A percentile compares a stretch with the other conserved stretches of the same genome.
phyloP scores from a whole-genome alignment of 1,284 basidiomycete species.

The Rhodotorula sp. region DNA sequence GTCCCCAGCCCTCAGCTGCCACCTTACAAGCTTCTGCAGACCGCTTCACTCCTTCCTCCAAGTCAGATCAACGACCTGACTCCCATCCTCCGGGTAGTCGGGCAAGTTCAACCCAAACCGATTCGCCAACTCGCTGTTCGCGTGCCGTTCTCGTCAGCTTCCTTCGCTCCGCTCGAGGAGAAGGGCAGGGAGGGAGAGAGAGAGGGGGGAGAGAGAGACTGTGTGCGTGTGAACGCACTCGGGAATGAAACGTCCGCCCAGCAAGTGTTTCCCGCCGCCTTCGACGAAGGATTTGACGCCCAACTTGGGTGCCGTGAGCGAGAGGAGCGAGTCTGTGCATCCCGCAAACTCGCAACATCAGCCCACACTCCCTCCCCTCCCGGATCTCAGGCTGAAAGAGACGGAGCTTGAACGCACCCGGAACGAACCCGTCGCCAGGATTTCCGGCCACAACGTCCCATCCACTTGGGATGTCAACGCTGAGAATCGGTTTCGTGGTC shows the following conservation, averaged over 20 bases:
- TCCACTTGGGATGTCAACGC: conserved; percentile 90
- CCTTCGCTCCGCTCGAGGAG: no score
- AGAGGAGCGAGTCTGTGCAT: conserved; percentile 76
- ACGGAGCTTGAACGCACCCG: conserved; percentile 18
- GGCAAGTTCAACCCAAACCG: conserved; percentile 61
- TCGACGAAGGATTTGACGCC: conserved; percentile 71
- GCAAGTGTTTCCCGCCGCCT: conserved; percentile 67
- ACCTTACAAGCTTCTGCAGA: background rate
- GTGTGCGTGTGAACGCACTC: conserved; percentile 58
- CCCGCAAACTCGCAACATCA: conserved; percentile 39
- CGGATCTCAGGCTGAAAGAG: no score
- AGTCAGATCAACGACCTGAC: conserved; percentile 42
- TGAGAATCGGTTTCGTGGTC: conserved; percentile 67
- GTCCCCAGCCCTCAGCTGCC: background rate
- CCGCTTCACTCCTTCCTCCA: conserved; percentile 9
- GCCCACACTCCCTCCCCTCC: accelerated
- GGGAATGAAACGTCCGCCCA: conserved; percentile 76
- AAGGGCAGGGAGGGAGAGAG: background rate
- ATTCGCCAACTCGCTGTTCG: conserved; percentile 62
- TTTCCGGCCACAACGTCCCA: conserved; percentile 88
- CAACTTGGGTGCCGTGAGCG: conserved; percentile 89
- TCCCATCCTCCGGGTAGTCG: conserved; percentile 33
- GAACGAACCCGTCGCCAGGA: conserved; percentile 44
- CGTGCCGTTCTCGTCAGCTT: no score
- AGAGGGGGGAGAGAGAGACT: conserved; percentile 1